phyloP scores from a whole-genome alignment of 2,329 filamentous ascomycete genomes.

The Helotiales sp. region DNA sequence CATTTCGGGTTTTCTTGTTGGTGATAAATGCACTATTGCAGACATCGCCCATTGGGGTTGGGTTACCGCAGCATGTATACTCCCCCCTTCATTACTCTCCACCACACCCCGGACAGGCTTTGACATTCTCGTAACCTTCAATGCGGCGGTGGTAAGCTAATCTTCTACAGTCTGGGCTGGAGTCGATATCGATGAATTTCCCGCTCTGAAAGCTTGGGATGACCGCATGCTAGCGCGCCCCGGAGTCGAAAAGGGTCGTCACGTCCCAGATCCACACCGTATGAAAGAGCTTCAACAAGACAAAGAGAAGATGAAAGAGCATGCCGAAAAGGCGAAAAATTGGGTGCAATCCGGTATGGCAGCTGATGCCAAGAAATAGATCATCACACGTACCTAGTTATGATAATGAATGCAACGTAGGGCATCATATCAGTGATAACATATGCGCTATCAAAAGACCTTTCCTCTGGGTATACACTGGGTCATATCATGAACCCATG shows the following conservation, averaged over 20 bases:
- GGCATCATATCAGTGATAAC: background rate
- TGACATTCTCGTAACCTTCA: too few species aligned
- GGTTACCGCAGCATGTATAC: conserved; percentile 25
- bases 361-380: conserved; percentile 29
- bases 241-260: conserved; percentile 71
- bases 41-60: conserved; percentile 76
- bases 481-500: background rate
- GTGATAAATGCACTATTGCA: conserved; percentile 70
- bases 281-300: conserved; percentile 50
- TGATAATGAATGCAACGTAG: too few species aligned
- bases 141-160: too few species aligned
- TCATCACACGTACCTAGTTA: background rate
- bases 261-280: conserved; percentile 68
- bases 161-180: conserved; percentile 56
- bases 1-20: conserved; percentile 59
- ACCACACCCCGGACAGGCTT: too few species aligned
- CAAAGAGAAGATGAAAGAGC: conserved; percentile 55
- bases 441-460: background rate
- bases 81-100: too few species aligned
- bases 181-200: conserved; percentile 73
- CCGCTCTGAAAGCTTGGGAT: conserved; percentile 75
- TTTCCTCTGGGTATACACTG: background rate
- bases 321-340: conserved; percentile 49
- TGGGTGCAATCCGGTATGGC: conserved; percentile 71
- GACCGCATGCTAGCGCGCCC: conserved; percentile 67